Base-by-base conservation (phyloP, 768 basidiomycete genomes). In the Amanita exitialis region DNA sequence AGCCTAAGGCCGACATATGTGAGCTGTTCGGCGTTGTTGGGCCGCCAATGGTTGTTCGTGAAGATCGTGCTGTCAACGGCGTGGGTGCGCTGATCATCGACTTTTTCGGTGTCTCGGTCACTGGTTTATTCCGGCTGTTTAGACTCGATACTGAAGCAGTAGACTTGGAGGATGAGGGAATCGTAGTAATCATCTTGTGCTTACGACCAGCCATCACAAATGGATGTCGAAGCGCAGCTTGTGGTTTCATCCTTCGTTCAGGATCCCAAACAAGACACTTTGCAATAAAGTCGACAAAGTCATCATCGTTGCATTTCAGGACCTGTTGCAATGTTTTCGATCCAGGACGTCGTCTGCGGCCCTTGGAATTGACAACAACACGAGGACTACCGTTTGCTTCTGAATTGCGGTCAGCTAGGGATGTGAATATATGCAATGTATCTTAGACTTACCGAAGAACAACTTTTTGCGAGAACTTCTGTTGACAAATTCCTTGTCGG, bases 201-300 rank as follows among this genome's bases (percentile, higher is more conserved):
- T 77, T 78, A 44, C 79, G 76, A 44, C 86, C 80, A 21, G 80
- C 77, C 16, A 82, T 72, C 53, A 96, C 75, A 69, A 92, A 97
- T 9, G 89, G 86, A 67, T 97, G 95, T 20, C 92, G 82, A 71
- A 97, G 66, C 0, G 95, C 95, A 8, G 86, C 78, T 58, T 92
- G 87, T 3, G 95, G 95, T 65, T 96, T 98, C 63, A 99, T 77
- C 28, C 96, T 80, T 46, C 90, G 80, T 59, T 98, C 95, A 7
- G 96, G 96, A 69, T 99, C 96, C 94, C 94, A 99, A 25, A 89
- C 77, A n/a, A 99, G 75, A 67, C 96, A 99, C 64, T 95, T 97
- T 1, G 89, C 76, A 56, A 98, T 86, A 64, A 99, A 99, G 69
- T 99, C 96, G 51, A 99, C 76, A 57, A 99, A 98, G 39, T 89